These are phyloP conservation scores for Fomitiporia mediterranea DNA, from an alignment of 1,284 basidiomycete species.

Conservation along the genomic window DNA sequence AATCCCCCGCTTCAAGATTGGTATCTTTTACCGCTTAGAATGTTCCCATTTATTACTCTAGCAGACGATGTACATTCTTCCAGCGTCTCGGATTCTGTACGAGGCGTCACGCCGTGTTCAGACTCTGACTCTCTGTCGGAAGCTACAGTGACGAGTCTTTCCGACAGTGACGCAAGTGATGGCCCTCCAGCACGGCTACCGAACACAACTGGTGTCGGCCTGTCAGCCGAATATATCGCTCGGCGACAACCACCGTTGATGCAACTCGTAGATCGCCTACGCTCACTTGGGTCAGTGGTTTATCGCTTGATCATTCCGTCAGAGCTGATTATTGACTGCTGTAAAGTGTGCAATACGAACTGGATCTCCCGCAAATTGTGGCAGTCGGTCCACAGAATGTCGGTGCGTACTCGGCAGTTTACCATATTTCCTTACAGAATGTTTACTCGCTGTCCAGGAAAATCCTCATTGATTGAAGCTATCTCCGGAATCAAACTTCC, in stretches of 20 bases:
- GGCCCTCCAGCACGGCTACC: not conserved
- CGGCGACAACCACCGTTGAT: not conserved
- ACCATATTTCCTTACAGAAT: not conserved
- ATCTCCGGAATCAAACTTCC: slow-evolving; percentile 69
- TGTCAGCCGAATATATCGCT: not conserved
- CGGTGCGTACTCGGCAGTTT: not conserved
- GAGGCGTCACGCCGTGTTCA: too few relatives aligned
- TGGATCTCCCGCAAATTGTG: slow-evolving; percentile 65
- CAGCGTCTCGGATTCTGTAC: not conserved
- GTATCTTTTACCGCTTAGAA: too few relatives aligned
- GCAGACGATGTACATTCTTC: not conserved
- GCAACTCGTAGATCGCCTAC: slow-evolving; percentile 3
- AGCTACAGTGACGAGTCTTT: not conserved
- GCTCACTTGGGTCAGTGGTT: not conserved
- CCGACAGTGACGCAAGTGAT: not conserved
- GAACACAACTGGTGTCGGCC: not conserved
- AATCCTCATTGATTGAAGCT: slow-evolving; percentile 70
- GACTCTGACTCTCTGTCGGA: not conserved
- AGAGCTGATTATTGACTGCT: not conserved
- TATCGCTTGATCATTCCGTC: not conserved
- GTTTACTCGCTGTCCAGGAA: slow-evolving; percentile 38
- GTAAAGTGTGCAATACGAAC: slow-evolving; percentile 55
- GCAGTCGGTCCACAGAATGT: slow-evolving; percentile 65
- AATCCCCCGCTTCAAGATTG: too few relatives aligned
- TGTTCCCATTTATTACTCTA: too few relatives aligned